phyloP scores from a whole-genome alignment of 768 basidiomycete genomes.

The Termitomyces sp. region DNA sequence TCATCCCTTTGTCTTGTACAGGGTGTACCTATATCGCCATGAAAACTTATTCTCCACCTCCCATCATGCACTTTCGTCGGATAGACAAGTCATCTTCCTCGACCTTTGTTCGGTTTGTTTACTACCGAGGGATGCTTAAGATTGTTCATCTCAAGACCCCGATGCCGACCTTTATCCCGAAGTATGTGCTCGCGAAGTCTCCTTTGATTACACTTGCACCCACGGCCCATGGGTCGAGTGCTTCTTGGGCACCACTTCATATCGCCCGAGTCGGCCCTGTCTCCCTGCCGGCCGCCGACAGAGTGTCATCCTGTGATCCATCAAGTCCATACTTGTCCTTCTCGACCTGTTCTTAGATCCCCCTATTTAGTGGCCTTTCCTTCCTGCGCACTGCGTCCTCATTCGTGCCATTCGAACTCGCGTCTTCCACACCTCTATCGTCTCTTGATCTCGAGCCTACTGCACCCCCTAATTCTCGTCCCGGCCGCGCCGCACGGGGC shows the following conservation, averaged over 20 bases:
- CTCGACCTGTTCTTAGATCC: not conserved
- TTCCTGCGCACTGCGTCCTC: not conserved
- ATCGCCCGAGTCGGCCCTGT: constrained; percentile 1
- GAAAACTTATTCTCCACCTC: not conserved
- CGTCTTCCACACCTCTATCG: no score
- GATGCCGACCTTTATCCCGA: not conserved
- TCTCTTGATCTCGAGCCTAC: no score
- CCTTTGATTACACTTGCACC: not conserved
- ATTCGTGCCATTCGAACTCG: not conserved
- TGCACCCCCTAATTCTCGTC: not conserved
- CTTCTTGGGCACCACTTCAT: not conserved
- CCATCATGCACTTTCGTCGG: not conserved
- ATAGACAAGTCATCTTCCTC: not conserved
- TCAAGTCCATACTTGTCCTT: not conserved
- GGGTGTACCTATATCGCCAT: not conserved
- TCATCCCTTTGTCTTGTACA: not conserved
- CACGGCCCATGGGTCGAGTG: not conserved
- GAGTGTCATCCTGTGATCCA: not conserved
- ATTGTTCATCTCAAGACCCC: not conserved
- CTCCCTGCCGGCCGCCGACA: not conserved
- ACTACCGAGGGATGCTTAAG: no score
- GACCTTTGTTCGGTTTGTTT: not conserved
- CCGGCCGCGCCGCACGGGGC: not conserved
- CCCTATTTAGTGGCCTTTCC: not conserved
- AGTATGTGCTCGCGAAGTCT: not conserved